A percentile compares a stretch with the other conserved stretches of the same genome.
phyloP scores from a whole-genome alignment of 2,329 filamentous ascomycete species.

The Fusarium marasasianum region DNA sequence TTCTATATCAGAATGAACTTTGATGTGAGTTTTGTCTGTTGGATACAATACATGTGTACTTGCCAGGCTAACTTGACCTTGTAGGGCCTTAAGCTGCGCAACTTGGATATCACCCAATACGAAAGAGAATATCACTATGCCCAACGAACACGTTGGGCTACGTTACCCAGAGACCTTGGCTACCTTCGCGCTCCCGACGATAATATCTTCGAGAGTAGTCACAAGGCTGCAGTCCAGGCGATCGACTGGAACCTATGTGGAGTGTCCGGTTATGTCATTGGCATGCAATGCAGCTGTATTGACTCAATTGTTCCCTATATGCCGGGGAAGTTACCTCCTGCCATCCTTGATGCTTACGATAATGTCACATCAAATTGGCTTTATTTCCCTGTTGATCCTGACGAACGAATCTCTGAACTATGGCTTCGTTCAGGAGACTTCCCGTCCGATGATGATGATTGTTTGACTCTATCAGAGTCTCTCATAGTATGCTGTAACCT shows the following conservation, averaged over 20 bases:
- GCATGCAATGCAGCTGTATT: background rate
- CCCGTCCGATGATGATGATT: too few relatives aligned
- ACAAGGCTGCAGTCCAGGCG: background rate
- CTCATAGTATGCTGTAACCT: background rate
- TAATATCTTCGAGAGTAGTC: background rate
- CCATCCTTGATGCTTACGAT: background rate
- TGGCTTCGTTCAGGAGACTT: background rate
- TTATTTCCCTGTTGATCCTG: background rate
- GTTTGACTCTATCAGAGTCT: background rate
- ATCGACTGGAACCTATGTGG: background rate
- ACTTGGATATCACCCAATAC: background rate
- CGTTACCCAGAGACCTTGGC: background rate
- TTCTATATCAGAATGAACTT: background rate
- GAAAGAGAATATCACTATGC: too few relatives aligned
- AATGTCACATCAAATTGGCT: fast-evolving
- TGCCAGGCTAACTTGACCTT: background rate
- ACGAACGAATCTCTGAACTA: background rate
- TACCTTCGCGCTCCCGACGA: fast-evolving
- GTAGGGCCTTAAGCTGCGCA: background rate
- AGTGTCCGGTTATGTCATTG: background rate
- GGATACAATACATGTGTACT: background rate
- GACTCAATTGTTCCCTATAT: background rate
- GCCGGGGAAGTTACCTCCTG: too few relatives aligned
- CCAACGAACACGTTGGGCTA: background rate
- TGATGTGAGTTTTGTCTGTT: background rate